Conservation (phyloP, 257 asterid species). For the Paulownia fortunei region DNA sequence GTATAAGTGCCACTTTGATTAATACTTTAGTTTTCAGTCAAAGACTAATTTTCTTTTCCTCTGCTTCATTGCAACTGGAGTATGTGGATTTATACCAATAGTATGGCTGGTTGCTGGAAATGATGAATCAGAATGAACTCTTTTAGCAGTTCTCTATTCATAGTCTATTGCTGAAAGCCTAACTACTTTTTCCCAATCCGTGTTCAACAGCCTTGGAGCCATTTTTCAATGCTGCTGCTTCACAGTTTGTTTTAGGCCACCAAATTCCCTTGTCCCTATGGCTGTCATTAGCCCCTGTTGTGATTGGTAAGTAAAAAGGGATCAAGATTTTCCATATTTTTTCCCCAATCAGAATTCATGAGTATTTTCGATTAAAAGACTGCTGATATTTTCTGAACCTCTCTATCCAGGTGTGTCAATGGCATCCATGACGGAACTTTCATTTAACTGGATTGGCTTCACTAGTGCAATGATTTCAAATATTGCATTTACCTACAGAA, state of each 20-base stretch:
- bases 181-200: neutral
- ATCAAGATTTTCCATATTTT: too few species aligned
- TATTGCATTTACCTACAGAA: slow-evolving; percentile 65
- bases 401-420: slow-evolving; percentile 57
- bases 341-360: too few species aligned
- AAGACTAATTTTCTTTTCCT: too few species aligned
- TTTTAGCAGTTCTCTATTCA: too few species aligned
- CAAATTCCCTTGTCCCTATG: slow-evolving; percentile 61
- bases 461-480: slow-evolving; percentile 71
- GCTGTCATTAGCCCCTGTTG: slow-evolving; percentile 67
- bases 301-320: slow-evolving; percentile 48
- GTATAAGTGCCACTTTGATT: too few species aligned
- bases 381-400: too few species aligned
- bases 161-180: neutral
- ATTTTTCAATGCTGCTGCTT: slow-evolving; percentile 67
- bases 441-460: slow-evolving; percentile 70
- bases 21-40: too few species aligned
- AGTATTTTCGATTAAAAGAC: too few species aligned
- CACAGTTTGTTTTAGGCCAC: slow-evolving; percentile 65
- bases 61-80: too few species aligned
- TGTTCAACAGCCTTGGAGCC: slow-evolving; percentile 61
- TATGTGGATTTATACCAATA: too few species aligned
- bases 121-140: too few species aligned
- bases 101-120: too few species aligned
- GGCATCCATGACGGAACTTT: slow-evolving; percentile 69